Percentiles rank a stretch among this genome's conserved stretches.
Evolutionary conservation across 176 grass and related monocot genomes (phyloP).

Genomic region (Leersia perrieri): DNA sequence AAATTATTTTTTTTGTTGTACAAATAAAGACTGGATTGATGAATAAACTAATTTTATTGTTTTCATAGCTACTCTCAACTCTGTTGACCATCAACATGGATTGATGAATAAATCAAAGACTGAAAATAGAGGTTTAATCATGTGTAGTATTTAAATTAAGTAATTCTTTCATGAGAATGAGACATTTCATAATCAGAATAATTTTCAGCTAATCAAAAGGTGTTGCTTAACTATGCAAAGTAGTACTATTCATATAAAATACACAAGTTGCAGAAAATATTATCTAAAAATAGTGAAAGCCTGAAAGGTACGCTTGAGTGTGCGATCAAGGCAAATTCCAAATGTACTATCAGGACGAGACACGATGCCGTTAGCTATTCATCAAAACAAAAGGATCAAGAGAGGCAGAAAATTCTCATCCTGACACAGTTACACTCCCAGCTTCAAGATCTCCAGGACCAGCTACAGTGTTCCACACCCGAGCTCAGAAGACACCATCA

Average conservation of each 20-base stretch:
- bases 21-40: neutral
- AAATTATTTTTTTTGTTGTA: neutral
- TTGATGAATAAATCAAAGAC: too few species aligned
- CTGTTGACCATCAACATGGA: too few species aligned
- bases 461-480: too few species aligned
- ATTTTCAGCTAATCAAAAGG: too few species aligned
- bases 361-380: neutral
- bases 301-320: neutral
- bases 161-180: too few species aligned
- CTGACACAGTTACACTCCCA: neutral
- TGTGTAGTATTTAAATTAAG: too few species aligned
- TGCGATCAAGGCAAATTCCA: neutral
- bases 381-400: neutral
- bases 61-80: neutral
- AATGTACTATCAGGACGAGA: neutral
- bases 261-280: neutral
- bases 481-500: too few species aligned
- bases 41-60: too few species aligned
- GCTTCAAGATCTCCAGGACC: conserved; percentile 55
- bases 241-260: neutral
- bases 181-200: too few species aligned
- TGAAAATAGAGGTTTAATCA: too few species aligned
- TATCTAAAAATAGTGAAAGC: neutral
- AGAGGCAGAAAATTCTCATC: neutral
- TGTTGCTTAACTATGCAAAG: too few species aligned